Evolutionary conservation across 257 asterid genomes (phyloP), one percentile per base, ranked within the genome.

Genomic region (Solanum sparsipilum): DNA sequence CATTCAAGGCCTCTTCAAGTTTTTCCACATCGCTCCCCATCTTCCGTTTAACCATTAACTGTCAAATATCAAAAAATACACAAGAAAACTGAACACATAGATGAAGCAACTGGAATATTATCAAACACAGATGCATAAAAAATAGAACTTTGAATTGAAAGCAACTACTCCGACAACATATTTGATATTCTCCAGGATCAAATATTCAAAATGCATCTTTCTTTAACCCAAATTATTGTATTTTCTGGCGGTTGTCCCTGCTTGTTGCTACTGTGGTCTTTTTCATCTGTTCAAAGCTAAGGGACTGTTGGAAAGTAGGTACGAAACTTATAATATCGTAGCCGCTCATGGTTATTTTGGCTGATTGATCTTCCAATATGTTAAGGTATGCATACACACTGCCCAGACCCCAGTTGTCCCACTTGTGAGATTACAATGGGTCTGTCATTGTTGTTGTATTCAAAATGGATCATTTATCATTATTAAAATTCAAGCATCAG

Each of bases 21-120:
- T 90, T 86, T 84, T 84, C 87, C 39, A 86, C 87, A 67, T 84
- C 89, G 88, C 88, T 91, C 10, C 92, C 95, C 98, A 96, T 96
- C 63, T 58, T 92, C 93, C 88, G 87, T 27, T 46, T 71, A 82
- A 68, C 87, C 90, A 81, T 81, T 46, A 46, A 44, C 85, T 81
- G 68, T 29, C 10, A 46, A 13, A 44, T 74, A 84, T 86, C 41
- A 89, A 88, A 85, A 88, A 82, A 72, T 74, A 83, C 3, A 41
- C 67, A 48, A 65, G 86, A 83, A 34, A 15, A 74, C 1, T 5
- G 36, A 27, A 46, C 39, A 8, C 10, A 46, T 16, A 81, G 39
- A 44, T 46, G 16, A 81, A 46, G 39, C 12, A 81, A 9, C 27
- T 41, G 1, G 29, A 3, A 36, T 39, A 78, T 4, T 78, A 78